Percentiles rank a stretch among this genome's conserved stretches.
Evolutionary conservation across 2,329 filamentous ascomycete species (phyloP).

Genomic region (Fusarium musae): DNA sequence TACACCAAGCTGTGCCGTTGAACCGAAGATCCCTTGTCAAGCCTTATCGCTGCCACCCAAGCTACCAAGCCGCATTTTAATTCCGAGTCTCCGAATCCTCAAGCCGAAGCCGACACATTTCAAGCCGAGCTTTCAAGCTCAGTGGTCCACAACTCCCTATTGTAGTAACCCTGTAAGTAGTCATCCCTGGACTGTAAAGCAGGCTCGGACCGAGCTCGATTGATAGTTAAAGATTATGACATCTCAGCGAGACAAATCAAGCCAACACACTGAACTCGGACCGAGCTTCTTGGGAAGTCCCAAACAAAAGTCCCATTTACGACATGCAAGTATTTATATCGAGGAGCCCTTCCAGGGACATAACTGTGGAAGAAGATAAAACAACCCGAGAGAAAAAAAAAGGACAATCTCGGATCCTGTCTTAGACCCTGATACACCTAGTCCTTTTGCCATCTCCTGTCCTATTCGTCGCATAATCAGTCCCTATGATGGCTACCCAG

Average conservation of each 20-base stretch:
- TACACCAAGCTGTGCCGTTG: no score
- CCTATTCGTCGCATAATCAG: fast-evolving
- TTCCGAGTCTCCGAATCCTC: neutral
- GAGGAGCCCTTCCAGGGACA: neutral
- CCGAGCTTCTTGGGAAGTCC: neutral
- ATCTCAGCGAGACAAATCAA: no score
- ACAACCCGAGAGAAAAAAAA: fast-evolving
- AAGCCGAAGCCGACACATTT: neutral
- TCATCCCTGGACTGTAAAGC: neutral
- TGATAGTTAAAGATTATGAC: no score
- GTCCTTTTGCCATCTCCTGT: neutral
- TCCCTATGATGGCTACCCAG: fast-evolving
- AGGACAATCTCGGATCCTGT: neutral
- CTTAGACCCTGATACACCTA: neutral
- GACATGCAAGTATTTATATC: neutral
- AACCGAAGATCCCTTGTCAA: no score
- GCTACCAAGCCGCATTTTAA: no score
- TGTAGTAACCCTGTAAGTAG: no score
- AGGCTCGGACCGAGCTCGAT: neutral
- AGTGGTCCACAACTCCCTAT: neutral
- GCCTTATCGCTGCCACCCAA: no score
- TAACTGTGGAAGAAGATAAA: fast-evolving
- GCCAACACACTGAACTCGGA: neutral
- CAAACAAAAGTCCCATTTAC: neutral
- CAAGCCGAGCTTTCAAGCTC: neutral